Percentiles rank a stretch among this genome's conserved stretches.
Evolutionary conservation across 108 stramenopile species (phyloP).

Genomic region (Cafeteria roenbergensis): DNA sequence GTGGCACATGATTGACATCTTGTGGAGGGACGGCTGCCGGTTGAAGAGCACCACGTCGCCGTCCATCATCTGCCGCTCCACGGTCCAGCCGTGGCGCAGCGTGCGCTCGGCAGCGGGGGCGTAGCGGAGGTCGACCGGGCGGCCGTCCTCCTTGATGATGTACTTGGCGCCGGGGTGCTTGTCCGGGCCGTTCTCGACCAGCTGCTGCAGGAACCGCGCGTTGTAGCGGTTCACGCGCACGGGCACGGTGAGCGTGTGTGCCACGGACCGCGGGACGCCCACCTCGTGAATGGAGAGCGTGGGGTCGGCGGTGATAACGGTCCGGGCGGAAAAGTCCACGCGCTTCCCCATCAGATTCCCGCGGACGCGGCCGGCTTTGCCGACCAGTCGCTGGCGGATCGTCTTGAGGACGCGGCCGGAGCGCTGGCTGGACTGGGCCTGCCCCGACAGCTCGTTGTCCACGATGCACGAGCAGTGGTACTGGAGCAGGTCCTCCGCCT

Average conservation of each 20-base stretch:
- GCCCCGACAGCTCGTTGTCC: slow-evolving; percentile 77
- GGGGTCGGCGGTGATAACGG: slow-evolving; percentile 98
- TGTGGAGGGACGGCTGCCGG: slow-evolving; percentile 95
- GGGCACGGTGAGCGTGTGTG: slow-evolving; percentile 90
- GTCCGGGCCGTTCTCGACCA: slow-evolving; percentile 84
- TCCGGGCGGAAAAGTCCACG: slow-evolving; percentile 93
- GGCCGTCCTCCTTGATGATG: slow-evolving; percentile 83
- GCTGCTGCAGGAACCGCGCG: slow-evolving; percentile 55
- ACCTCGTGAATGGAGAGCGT: slow-evolving; percentile 96
- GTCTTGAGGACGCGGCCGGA: slow-evolving; percentile 93
- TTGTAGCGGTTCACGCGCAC: slow-evolving; percentile 90
- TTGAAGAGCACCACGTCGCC: slow-evolving; percentile 96
- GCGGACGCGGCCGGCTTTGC: slow-evolving; percentile 95
- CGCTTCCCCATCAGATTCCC: slow-evolving; percentile 99
- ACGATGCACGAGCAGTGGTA: slow-evolving; percentile 78
- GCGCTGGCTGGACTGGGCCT: slow-evolving; percentile 77
- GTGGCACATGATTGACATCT: slow-evolving; percentile 99
- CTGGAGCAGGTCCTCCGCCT: slow-evolving; percentile 86
- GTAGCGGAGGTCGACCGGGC: slow-evolving; percentile 78
- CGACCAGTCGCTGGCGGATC: slow-evolving; percentile 75
- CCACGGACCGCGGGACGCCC: slow-evolving; percentile 86
- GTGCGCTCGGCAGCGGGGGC: slow-evolving; percentile 60
- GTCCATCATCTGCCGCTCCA: slow-evolving; percentile 88
- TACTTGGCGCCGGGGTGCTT: slow-evolving; percentile 89
- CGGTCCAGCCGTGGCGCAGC: slow-evolving; percentile 83